Evolutionary conservation across 192 early-diverging fungal species (phyloP).

Genomic region (Lobosporangium transversale): DNA sequence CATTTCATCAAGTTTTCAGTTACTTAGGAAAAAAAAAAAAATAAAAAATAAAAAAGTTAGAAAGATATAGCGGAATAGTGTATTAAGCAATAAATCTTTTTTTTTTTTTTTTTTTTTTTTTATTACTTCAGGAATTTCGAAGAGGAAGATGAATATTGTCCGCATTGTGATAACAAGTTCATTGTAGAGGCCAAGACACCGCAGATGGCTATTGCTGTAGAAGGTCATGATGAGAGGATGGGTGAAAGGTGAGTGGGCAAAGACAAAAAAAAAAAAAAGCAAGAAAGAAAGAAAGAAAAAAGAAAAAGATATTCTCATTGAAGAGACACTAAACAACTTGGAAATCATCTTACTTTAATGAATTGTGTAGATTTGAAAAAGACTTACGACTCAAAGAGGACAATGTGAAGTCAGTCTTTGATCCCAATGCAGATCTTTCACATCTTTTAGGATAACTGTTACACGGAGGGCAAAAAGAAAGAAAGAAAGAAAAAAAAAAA

Average conservation of each 20-base stretch:
- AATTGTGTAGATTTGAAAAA: constrained; percentile 43
- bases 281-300: too few species aligned
- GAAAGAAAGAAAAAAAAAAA: too few species aligned
- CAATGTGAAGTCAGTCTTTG: constrained; percentile 36
- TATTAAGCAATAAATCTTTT: too few species aligned
- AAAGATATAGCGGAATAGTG: neutral
- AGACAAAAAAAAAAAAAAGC: too few species aligned
- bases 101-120: neutral
- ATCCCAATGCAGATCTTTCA: constrained; percentile 34
- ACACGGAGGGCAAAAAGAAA: neutral
- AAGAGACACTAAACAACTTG: too few species aligned
- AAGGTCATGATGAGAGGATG: constrained; percentile 92
- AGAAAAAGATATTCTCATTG: too few species aligned
- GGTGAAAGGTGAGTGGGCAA: too few species aligned
- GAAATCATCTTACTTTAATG: neutral
- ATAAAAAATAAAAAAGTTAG: too few species aligned
- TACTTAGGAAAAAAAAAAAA: too few species aligned
- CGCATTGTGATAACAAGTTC: constrained; percentile 98
- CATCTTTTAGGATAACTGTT: constrained; percentile 26
- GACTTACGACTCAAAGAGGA: constrained; percentile 49
- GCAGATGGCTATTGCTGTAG: constrained; percentile 84
- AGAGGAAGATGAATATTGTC: constrained; percentile 97
- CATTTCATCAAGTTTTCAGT: too few species aligned
- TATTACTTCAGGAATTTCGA: constrained; percentile 76
- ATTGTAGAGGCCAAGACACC: constrained; percentile 94